These are phyloP conservation scores for Monilinia fructigena DNA, from an alignment of 2,329 filamentous ascomycete genomes.

Conservation along the genomic window DNA sequence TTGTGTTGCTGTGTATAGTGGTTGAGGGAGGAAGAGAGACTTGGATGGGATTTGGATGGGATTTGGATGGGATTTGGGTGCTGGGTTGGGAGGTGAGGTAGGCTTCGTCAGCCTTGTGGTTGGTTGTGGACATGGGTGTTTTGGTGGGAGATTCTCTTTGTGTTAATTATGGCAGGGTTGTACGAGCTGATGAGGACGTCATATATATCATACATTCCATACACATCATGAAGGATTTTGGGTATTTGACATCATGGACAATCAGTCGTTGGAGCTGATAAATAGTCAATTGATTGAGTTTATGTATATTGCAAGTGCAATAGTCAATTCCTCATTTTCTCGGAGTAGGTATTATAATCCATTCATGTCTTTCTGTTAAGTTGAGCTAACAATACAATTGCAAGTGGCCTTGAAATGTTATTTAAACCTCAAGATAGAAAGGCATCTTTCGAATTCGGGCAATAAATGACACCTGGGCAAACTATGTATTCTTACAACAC, in stretches of 20 bases:
- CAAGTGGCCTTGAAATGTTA: too few relatives aligned
- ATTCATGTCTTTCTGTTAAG: too few relatives aligned
- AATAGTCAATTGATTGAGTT: background rate
- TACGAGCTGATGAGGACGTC: too few relatives aligned
- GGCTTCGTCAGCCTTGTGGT: conserved; percentile 14
- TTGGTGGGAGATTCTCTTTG: conserved; percentile 1
- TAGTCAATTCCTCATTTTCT: background rate
- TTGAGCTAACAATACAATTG: too few relatives aligned
- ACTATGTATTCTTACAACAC: too few relatives aligned
- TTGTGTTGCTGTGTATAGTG: background rate
- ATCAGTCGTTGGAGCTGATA: background rate
- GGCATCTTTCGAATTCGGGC: too few relatives aligned
- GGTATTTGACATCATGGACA: background rate
- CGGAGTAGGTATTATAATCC: too few relatives aligned
- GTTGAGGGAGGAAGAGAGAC: background rate
- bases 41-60: too few relatives aligned
- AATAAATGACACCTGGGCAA: too few relatives aligned
- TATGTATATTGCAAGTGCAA: background rate
- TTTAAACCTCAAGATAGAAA: too few relatives aligned
- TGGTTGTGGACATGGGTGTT: background rate
- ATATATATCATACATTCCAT: too few relatives aligned
- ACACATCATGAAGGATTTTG: background rate
- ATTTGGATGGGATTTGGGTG: background rate
- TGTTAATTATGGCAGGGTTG: too few relatives aligned
- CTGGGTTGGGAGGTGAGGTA: background rate